Evolutionary conservation across 768 basidiomycete genomes (phyloP).

Genomic region (Leucosporidium yakuticum): DNA sequence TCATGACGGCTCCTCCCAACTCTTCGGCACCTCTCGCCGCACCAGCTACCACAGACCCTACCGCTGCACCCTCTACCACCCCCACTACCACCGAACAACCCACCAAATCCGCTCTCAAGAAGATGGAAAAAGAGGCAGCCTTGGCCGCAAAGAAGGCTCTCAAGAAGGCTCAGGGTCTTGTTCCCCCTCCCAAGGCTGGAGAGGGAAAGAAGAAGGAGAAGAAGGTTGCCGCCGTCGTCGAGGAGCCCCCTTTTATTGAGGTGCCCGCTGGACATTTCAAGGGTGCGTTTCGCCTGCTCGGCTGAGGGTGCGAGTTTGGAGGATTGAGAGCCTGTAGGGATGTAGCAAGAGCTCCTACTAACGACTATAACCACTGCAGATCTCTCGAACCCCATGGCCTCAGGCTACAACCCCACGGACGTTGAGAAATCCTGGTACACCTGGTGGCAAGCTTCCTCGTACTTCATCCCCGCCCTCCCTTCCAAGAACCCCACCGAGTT

Average conservation of each 20-base stretch:
- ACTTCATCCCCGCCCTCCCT: slow-evolving; percentile 31
- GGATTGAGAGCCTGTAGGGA: background rate
- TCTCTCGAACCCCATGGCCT: slow-evolving; percentile 75
- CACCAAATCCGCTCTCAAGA: slow-evolving; percentile 35
- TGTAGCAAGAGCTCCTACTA: background rate
- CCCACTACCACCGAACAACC: background rate
- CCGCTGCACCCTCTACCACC: background rate
- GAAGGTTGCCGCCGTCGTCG: slow-evolving; percentile 23
- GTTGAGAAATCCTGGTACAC: slow-evolving; percentile 97
- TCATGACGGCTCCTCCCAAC: slow-evolving; percentile 28
- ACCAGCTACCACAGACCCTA: slow-evolving; percentile 43
- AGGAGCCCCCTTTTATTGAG: slow-evolving; percentile 16
- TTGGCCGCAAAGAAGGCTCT: slow-evolving; percentile 14
- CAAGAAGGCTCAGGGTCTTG: background rate
- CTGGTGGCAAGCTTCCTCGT: slow-evolving; percentile 62
- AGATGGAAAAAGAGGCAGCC: slow-evolving; percentile 35
- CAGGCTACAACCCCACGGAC: slow-evolving; percentile 90
- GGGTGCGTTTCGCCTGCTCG: slow-evolving; percentile 1
- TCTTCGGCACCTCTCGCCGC: background rate
- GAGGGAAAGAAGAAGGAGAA: slow-evolving; percentile 34
- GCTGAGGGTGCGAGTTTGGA: background rate
- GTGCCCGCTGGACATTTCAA: slow-evolving; percentile 34
- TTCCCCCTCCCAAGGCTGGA: background rate
- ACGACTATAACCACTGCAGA: slow-evolving; percentile 49
- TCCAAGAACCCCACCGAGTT: slow-evolving; percentile 22